These are phyloP conservation scores for Aspergillus homomorphus DNA, from an alignment of 495 filamentous ascomycete species.

Conservation along the genomic window DNA sequence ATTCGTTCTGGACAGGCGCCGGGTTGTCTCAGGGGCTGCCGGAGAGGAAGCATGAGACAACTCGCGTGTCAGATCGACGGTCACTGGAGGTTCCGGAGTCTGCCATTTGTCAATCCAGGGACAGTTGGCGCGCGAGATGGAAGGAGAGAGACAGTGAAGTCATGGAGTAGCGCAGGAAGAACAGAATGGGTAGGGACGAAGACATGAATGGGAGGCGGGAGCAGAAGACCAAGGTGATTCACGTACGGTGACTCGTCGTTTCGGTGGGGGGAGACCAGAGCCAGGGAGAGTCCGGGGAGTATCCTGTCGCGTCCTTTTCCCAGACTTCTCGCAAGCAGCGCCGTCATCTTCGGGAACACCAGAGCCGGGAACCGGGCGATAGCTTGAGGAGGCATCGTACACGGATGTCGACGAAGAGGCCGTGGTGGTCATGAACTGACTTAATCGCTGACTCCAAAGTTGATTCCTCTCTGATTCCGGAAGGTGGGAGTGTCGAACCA, in stretches of 20 bases:
- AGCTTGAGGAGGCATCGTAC: constrained; percentile 17
- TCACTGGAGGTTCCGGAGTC: constrained; percentile 43
- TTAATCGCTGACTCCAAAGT: constrained; percentile 43
- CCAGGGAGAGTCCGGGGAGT: constrained; percentile 43
- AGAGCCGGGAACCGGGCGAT: constrained; percentile 25
- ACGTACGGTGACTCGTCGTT: constrained; percentile 53
- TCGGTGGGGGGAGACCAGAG: constrained; percentile 42
- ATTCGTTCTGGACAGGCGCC: constrained; percentile 25
- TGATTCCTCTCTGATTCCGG: constrained; percentile 43
- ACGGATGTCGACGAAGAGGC: constrained; percentile 14
- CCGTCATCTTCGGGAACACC: constrained; percentile 20
- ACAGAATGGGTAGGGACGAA: constrained; percentile 25
- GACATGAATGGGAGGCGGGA: constrained; percentile 29
- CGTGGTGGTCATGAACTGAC: constrained; percentile 38
- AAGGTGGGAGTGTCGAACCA: constrained; percentile 44
- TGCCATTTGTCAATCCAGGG: constrained; percentile 50
- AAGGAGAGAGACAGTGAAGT: constrained; percentile 16
- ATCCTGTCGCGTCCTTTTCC: constrained; percentile 48
- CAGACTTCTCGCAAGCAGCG: constrained; percentile 30
- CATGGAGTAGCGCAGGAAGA: constrained; percentile 23
- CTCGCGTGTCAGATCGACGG: constrained; percentile 34
- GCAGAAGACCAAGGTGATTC: constrained; percentile 43
- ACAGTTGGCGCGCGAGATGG: constrained; percentile 26
- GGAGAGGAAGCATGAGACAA: constrained; percentile 35
- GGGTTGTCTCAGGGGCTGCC: constrained; percentile 25